Evolutionary conservation across 192 early-diverging fungal genomes (phyloP).

Genomic region (Coemansia sp.): DNA sequence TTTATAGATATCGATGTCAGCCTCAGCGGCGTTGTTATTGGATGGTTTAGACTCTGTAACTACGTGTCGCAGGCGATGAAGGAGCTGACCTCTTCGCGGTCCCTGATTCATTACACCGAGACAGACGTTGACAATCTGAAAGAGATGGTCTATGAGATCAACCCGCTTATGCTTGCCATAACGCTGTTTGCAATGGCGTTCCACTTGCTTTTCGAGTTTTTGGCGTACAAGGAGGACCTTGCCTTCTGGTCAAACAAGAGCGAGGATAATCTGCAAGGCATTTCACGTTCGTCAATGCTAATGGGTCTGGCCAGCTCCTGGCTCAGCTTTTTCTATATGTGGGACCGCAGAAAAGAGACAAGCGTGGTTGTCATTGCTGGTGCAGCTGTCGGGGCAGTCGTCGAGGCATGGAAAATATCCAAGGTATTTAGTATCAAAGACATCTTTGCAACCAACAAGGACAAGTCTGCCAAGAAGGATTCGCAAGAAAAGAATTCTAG

Average conservation of each 20-base stretch:
- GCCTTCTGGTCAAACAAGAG: constrained; percentile 54
- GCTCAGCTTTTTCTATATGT: constrained; percentile 57
- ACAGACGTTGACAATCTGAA: constrained; percentile 56
- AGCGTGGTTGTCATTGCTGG: constrained; percentile 56
- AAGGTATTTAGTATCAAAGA: constrained; percentile 39
- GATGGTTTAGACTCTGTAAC: constrained; percentile 58
- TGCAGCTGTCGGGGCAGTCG: constrained; percentile 44
- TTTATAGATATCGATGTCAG: constrained; percentile 29
- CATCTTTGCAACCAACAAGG: constrained; percentile 8
- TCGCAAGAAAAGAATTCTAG: neutral
- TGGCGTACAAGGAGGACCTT: constrained; percentile 63
- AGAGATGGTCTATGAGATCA: constrained; percentile 60
- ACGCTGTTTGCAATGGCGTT: constrained; percentile 55
- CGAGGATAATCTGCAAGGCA: constrained; percentile 34
- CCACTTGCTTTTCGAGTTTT: constrained; percentile 59
- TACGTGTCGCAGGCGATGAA: constrained; percentile 32
- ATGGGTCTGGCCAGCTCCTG: constrained; percentile 55
- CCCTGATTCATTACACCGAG: constrained; percentile 40
- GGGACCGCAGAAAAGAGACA: constrained; percentile 54
- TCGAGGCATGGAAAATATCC: constrained; percentile 58
- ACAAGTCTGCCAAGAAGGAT: neutral
- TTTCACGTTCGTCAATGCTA: constrained; percentile 56
- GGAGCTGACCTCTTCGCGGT: constrained; percentile 34
- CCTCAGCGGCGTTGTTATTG: constrained; percentile 41
- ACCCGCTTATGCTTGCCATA: constrained; percentile 58